Evolutionary conservation across 352 stramenopile genomes (phyloP).

Genomic region (Phytopythium delawarense): DNA sequence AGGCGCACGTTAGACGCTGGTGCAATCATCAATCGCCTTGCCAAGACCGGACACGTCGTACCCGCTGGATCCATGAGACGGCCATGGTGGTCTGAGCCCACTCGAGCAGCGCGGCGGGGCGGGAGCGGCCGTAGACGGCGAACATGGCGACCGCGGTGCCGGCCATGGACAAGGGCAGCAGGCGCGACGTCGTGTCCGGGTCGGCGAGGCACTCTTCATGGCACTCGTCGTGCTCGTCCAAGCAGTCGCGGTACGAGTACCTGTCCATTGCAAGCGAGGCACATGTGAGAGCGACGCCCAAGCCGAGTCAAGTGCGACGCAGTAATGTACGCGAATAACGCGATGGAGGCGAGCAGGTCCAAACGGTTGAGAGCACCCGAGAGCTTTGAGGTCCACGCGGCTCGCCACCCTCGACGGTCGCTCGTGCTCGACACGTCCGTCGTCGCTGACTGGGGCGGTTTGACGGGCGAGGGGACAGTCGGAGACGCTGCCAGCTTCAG

Average conservation of each 20-base stretch:
- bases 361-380: neutral
- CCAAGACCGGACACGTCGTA: neutral
- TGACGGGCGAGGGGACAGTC: neutral
- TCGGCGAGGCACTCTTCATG: slow-evolving; percentile 9
- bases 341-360: slow-evolving; percentile 2
- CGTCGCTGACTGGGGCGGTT: neutral
- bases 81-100: slow-evolving; percentile 8
- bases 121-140: neutral
- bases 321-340: slow-evolving; percentile 1
- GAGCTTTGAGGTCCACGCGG: neutral
- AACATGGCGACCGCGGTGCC: neutral
- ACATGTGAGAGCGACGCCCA: neutral
- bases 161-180: neutral
- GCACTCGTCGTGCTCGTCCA: slow-evolving; percentile 6
- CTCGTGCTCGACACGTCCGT: neutral
- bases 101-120: slow-evolving; percentile 2
- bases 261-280: neutral
- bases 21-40: neutral
- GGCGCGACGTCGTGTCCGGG: slow-evolving; percentile 1
- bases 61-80: slow-evolving; percentile 8
- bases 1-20: neutral
- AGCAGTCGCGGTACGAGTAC: slow-evolving; percentile 6
- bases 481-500: neutral
- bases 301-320: neutral
- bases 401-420: neutral